Percentiles rank a stretch among this genome's conserved stretches.
Evolutionary conservation across 192 early-diverging fungal genomes (phyloP).

Genomic region (Gryganskiella cystojenkinii): DNA sequence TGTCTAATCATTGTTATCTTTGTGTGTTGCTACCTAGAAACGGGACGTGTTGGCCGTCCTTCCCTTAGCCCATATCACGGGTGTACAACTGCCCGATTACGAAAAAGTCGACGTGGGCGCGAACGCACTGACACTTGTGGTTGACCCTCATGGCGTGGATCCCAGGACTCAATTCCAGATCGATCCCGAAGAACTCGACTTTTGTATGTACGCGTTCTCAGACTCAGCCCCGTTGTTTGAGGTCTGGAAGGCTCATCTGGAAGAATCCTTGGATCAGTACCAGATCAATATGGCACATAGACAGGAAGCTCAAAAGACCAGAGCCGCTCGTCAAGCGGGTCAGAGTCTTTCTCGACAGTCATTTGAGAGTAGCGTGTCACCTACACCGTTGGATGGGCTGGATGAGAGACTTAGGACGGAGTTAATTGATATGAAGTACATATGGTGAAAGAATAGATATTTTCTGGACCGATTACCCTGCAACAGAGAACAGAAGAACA

Average conservation of each 20-base stretch:
- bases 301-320: background rate
- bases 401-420: background rate
- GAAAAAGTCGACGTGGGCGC: constrained; percentile 46
- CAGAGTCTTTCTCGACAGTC: constrained; percentile 32
- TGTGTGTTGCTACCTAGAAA: constrained; percentile 5
- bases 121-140: constrained; percentile 23
- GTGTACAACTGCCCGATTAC: constrained; percentile 28
- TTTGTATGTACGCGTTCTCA: constrained; percentile 38
- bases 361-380: constrained; percentile 26
- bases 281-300: constrained; percentile 12
- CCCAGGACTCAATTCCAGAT: background rate
- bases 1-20: background rate
- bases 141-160: constrained; percentile 19
- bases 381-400: constrained; percentile 12
- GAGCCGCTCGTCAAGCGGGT: constrained; percentile 6
- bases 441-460: constrained; percentile 15
- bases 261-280: constrained; percentile 23
- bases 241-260: constrained; percentile 36
- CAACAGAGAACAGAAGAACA: background rate
- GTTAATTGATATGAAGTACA: constrained; percentile 25
- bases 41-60: constrained; percentile 20
- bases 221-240: constrained; percentile 29
- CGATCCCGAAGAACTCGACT: constrained; percentile 24
- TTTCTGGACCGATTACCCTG: background rate
- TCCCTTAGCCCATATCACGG: constrained; percentile 14